Base-by-base conservation (phyloP, 1,139 yeast genomes). In the Saccharomyces hybrid region DNA sequence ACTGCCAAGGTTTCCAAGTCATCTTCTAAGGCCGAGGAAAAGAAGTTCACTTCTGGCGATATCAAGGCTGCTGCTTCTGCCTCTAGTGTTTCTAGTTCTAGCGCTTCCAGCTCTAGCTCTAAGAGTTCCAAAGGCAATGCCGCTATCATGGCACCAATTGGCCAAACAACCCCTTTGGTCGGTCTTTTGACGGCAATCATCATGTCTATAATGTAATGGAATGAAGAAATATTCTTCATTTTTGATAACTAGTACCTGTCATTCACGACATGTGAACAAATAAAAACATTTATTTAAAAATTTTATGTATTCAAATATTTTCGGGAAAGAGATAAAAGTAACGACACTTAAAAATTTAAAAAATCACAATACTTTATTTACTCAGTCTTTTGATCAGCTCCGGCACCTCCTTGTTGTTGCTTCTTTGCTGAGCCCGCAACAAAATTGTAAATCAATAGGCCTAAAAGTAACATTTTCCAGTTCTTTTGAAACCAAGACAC, bases 131-230 rank as follows among this genome's bases (percentile, higher is more conserved):
- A 60, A 50, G 69, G 67, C 59, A 71, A 64, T 60, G 73, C 71
- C 56, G 73, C 70, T 56, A 70, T 38, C 23, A 9, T 47, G 25
- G 50, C 64, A 58, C 59, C 68, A 56, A 57, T 67, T 70, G 63
- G 75, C 73, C 69, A 75, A 75, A 71, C 77, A 57, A 74, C 77
- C 59, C 74, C 85, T 56, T 64, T 83, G 61, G 69, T 82, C 61
- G 83, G 85, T 66, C 79, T 80, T 59, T 65, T 83, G 58, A 85
- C 82, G 66, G 87, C 87, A 63, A 69, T 20, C 7, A 38, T 38
- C 25, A 38, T 38, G 44, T 38, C 44, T 13, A 25, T 38, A 20
- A 38, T 38, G 11, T 38, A 16, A 38, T 8, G 13, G 26, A 38
- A 11, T 8, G 11, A 38, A 9, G 20, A 20, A 7, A 16, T 9